Evolutionary conservation across 177 flowering plant genomes (phyloP).

Genomic region (Tripterygium wilfordii): DNA sequence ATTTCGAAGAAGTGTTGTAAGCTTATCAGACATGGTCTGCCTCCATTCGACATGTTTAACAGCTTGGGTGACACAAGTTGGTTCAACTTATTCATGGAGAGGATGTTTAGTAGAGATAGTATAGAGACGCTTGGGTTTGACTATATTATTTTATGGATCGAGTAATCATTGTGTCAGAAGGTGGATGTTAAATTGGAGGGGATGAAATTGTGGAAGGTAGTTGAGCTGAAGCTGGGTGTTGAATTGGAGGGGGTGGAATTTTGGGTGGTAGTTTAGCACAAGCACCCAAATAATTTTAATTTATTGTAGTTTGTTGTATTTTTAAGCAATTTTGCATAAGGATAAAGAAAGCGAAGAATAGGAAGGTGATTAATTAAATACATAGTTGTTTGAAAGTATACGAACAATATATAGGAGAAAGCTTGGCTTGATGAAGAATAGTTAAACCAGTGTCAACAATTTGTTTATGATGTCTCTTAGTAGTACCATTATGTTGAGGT

Average conservation of each 20-base stretch:
- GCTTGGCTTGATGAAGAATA: not conserved
- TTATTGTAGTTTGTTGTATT: no score
- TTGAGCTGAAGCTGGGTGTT: no score
- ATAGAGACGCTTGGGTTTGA: not conserved
- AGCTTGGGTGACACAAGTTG: no score
- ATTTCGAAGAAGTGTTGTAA: constrained; percentile 5
- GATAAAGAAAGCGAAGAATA: no score
- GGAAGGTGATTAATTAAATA: not conserved
- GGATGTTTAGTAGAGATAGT: not conserved
- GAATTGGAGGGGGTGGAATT: no score
- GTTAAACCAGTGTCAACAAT: no score
- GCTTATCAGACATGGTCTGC: constrained; percentile 3
- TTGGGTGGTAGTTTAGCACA: no score
- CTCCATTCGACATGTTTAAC: not conserved
- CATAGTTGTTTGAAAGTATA: not conserved
- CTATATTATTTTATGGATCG: not conserved
- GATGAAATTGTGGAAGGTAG: no score
- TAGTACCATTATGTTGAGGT: no score
- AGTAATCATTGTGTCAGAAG: not conserved
- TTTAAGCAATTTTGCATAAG: no score
- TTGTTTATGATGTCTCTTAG: not conserved
- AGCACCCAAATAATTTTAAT: no score
- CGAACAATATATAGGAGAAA: not conserved
- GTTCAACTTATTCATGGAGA: not conserved
- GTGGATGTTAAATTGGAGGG: not conserved